Base-by-base conservation (phyloP, 1,139 yeast genomes). In the Chernovozyma sophiae-reginae region DNA sequence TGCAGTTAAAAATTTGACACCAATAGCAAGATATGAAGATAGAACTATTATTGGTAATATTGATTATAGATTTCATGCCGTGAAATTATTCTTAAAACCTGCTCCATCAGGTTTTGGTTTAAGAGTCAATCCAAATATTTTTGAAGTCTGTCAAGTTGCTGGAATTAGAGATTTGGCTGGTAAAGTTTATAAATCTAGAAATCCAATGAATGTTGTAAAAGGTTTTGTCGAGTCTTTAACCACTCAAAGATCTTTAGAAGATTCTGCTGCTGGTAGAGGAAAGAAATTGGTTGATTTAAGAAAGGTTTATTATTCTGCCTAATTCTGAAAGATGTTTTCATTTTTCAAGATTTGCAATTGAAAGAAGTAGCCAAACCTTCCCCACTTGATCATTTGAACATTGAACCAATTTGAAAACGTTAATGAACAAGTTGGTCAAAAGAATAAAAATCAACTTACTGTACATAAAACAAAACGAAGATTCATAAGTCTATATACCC, bases 71-170 rank as follows among this genome's bases (percentile, higher is more conserved):
- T 87, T 69, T 63, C 96, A 89, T 53, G 95, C 97, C 25, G 94
- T 90, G 36, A 78, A 82, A 52, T 71, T 92, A 48, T 79, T 81
- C 52, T 67, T 92, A 49, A 78, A 90, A 53, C 79, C 96, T 3
- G 92, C 96, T 1, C 95, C 96, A 28, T 82, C 95, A 2, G 97
- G 97, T 48, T 86, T 86, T 47, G 99, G 99, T 25, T 74, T 92
- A 43, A 77, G 97, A 53, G 97, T 90, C 35, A 90, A 90, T 64
- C 95, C 87, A 50, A 79, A 83, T 59, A 82, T 92, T 47, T 87
- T 84, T 53, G 97, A 90, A 64, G 80, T 94, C 43, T 92, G 97
- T 61, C 87, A 85, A 56, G 83, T 92, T 44, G 96, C 94, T 3
- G 99, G 99, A 45, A 89, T 92, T 56, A 86, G 84, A 59, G 99